Percentiles rank a stretch among this genome's conserved stretches.
These are phyloP conservation scores for Prunus armeniaca DNA, from an alignment of 306 rosid species.

Conservation along the genomic window DNA sequence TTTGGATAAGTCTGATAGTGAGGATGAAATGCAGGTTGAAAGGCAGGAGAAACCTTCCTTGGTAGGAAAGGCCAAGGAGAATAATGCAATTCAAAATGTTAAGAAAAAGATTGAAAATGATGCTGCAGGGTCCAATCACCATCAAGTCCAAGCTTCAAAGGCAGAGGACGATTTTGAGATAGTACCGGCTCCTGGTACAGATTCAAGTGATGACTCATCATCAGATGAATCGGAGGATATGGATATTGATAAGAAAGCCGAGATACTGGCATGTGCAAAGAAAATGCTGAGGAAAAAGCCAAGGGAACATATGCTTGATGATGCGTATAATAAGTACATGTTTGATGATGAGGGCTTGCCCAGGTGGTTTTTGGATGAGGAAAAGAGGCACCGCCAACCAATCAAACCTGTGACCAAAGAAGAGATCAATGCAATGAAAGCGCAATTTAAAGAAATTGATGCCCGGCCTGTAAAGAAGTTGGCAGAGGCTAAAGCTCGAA, in stretches of 20 bases:
- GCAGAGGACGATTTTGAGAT: slow-evolving; percentile 59
- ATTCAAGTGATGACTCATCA: slow-evolving; percentile 77
- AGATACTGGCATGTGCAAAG: slow-evolving; percentile 77
- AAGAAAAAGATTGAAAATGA: slow-evolving; percentile 28
- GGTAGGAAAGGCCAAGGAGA: slow-evolving; percentile 39
- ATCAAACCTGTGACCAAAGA: slow-evolving; percentile 79
- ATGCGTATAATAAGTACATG: slow-evolving; percentile 82
- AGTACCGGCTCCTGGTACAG: slow-evolving; percentile 81
- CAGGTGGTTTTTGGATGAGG: slow-evolving; percentile 87
- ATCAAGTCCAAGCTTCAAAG: slow-evolving; percentile 37
- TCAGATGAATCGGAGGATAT: slow-evolving; percentile 58
- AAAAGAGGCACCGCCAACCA: slow-evolving; percentile 64
- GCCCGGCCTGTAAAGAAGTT: slow-evolving; percentile 79
- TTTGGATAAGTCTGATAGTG: slow-evolving; percentile 46
- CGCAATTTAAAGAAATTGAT: slow-evolving; percentile 71
- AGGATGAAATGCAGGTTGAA: slow-evolving; percentile 65
- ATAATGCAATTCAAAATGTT: slow-evolving; percentile 24
- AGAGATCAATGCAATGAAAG: slow-evolving; percentile 77
- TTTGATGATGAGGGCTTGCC: slow-evolving; percentile 79
- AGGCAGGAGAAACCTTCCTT: slow-evolving; percentile 28
- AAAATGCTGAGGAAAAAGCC: slow-evolving; percentile 80
- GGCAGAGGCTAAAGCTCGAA: slow-evolving; percentile 60
- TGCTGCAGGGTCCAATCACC: slow-evolving; percentile 14
- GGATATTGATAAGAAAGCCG: slow-evolving; percentile 56
- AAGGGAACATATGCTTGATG: slow-evolving; percentile 67